phyloP scores from a whole-genome alignment of 371 early-diverging fungal species.

The Actinomortierella wolfii region DNA sequence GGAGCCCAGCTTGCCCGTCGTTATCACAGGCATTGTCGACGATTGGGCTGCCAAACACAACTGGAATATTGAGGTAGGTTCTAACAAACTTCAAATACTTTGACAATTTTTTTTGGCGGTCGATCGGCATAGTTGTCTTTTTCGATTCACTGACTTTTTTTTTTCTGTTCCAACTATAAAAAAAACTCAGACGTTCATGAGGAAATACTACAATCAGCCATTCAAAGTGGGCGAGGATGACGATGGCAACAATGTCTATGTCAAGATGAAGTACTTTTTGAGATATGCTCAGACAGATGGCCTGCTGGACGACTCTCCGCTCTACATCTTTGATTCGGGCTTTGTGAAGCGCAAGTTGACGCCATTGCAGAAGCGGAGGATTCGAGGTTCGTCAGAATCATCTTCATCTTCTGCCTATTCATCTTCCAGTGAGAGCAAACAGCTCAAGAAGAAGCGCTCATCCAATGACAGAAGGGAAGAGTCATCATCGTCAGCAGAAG shows the following conservation, averaged over 20 bases:
- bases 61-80: slow-evolving; percentile 66
- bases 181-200: slow-evolving; percentile 50
- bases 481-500: not conserved
- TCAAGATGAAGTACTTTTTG: slow-evolving; percentile 76
- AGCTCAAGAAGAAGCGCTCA: not conserved
- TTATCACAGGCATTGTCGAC: slow-evolving; percentile 64
- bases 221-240: slow-evolving; percentile 87
- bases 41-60: slow-evolving; percentile 62
- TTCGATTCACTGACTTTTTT: not conserved
- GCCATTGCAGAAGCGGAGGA: slow-evolving; percentile 27
- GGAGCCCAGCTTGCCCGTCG: slow-evolving; percentile 60
- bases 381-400: slow-evolving; percentile 25
- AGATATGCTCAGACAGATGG: slow-evolving; percentile 63
- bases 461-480: too few species aligned
- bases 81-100: too few species aligned
- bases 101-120: too few species aligned
- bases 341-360: slow-evolving; percentile 55
- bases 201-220: slow-evolving; percentile 61
- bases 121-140: not conserved
- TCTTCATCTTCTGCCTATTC: slow-evolving; percentile 35
- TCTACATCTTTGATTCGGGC: slow-evolving; percentile 81
- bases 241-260: slow-evolving; percentile 71
- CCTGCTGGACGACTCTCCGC: slow-evolving; percentile 73
- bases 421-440: slow-evolving; percentile 16
- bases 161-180: not conserved